phyloP scores from a whole-genome alignment of 768 basidiomycete genomes.

The Russula brevipes region DNA sequence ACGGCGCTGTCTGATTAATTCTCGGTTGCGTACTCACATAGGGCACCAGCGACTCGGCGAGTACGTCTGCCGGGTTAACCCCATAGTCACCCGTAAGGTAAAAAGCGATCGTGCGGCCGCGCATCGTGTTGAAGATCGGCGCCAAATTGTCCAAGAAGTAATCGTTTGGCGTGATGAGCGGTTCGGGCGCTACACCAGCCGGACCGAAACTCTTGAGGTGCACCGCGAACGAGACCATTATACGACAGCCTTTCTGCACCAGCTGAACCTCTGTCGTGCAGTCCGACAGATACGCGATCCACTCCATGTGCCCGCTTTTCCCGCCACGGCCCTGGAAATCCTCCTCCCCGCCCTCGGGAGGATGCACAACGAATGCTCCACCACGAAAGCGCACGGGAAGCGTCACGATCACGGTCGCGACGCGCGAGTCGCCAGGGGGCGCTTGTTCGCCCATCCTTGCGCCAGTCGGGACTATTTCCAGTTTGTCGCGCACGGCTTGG shows the following conservation, averaged over 20 bases:
- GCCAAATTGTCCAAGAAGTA: conserved; percentile 65
- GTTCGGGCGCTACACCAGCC: conserved; percentile 45
- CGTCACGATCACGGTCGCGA: conserved; percentile 68
- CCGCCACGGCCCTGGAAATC: conserved; percentile 58
- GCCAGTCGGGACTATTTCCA: conserved; percentile 63
- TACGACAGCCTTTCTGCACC: conserved; percentile 63
- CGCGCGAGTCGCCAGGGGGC: conserved; percentile 57
- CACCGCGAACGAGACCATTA: conserved; percentile 67
- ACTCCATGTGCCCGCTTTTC: conserved; percentile 64
- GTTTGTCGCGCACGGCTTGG: conserved; percentile 57
- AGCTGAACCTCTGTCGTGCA: conserved; percentile 71
- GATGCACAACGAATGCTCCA: conserved; percentile 56
- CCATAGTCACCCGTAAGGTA: conserved; percentile 64
- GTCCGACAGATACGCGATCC: conserved; percentile 70
- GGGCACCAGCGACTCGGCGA: conserved; percentile 68
- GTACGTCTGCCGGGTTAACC: conserved; percentile 60
- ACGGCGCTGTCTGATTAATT: not conserved
- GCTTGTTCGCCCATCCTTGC: conserved; percentile 54
- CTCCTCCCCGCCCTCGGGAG: conserved; percentile 52
- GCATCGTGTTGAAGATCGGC: conserved; percentile 64
- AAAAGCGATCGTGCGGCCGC: conserved; percentile 69
- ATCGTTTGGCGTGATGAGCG: conserved; percentile 69
- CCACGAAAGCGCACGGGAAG: conserved; percentile 72
- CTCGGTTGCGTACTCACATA: conserved; percentile 43
- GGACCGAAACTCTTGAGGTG: conserved; percentile 65